Percentiles rank a stretch among this genome's conserved stretches.
These are phyloP conservation scores for Coprinopsis sp. DNA, from an alignment of 768 basidiomycete genomes.

Conservation along the genomic window DNA sequence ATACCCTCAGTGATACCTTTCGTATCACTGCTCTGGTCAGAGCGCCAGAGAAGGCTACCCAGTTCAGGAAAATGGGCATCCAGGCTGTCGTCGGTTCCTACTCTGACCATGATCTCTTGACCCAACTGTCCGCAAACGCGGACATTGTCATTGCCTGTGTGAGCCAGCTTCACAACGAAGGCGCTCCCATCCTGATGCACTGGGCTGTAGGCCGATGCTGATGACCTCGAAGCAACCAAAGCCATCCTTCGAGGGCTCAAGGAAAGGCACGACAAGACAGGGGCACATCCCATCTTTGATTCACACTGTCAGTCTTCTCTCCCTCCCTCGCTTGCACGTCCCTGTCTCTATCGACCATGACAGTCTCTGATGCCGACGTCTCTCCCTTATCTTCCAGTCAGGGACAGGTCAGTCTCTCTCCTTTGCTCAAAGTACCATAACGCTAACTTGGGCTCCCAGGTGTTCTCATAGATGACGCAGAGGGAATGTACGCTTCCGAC, in stretches of 20 bases:
- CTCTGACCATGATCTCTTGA: slow-evolving; percentile 34
- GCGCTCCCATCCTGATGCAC: background rate
- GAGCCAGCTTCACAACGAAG: background rate
- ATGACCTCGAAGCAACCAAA: slow-evolving; percentile 33
- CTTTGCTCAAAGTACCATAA: background rate
- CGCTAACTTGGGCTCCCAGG: slow-evolving; percentile 20
- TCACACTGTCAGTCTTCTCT: slow-evolving; percentile 35
- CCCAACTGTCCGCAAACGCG: slow-evolving; percentile 35
- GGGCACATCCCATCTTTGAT: slow-evolving; percentile 31
- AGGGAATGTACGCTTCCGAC: slow-evolving; percentile 34
- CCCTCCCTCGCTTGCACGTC: background rate
- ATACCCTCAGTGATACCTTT: slow-evolving; percentile 29
- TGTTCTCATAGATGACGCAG: slow-evolving; percentile 38
- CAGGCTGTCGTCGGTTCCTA: slow-evolving; percentile 37
- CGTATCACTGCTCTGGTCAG: slow-evolving; percentile 44
- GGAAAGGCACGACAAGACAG: slow-evolving; percentile 28
- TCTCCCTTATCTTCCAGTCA: slow-evolving; percentile 17
- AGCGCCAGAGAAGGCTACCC: slow-evolving; percentile 39
- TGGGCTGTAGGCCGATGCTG: slow-evolving; percentile 31
- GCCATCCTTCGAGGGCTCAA: slow-evolving; percentile 37
- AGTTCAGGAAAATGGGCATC: slow-evolving; percentile 34
- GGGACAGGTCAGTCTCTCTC: slow-evolving; percentile 25
- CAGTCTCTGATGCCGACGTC: background rate
- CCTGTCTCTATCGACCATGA: background rate
- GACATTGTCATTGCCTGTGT: slow-evolving; percentile 45